Base-by-base conservation (phyloP, 2,329 filamentous ascomycete genomes). In the Aureobasidium zeae region DNA sequence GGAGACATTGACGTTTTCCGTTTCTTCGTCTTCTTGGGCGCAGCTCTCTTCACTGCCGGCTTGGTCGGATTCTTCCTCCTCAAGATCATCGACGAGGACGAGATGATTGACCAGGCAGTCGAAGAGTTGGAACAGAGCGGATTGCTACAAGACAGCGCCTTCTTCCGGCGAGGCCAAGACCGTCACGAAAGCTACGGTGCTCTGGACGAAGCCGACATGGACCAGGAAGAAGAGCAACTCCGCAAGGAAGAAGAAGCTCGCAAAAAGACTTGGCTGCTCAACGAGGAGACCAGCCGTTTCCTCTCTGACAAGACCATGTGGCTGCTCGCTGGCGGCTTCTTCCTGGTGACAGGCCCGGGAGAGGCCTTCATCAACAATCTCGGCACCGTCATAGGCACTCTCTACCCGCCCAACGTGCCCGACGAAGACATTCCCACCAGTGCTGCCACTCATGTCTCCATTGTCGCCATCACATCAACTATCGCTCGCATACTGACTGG, bases 361-460 rank as follows among this genome's bases (percentile, higher is more conserved):
- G 91, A 98, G 64, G 85, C 89, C 9, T 98, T 95, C 61, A 87
- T 96, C 65, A 98, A 96, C 66, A 98, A 96, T 55, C 66, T 98
- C 8, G 91, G 91, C 25, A 95, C 88, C 17, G 81, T 98, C 49
- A 88, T 96, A 53, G 82, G 84, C 52, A 94, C 89, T 0, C 70
- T 95, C 3, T 85, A 84, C 32, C 74, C 76, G 4, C 67, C 67
- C n/a, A 74, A 74, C 60, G 63, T 36, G 58, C 66, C 42, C 50
- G 55, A 49, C 57, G 41, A 39, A 3, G 30, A 50, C 10, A 53
- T 59, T 53, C 60, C 69, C 53, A 77, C 81, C 35, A 75, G 83
- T 37, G 73, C 83, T 28, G 78, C 87, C 45, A 95, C 87, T 0
- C 91, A 98, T 56, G 88, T 98, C 43, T 93, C 86, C 16, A 88